Conservation (phyloP, 148 eudicot genomes). For the Persicaria maculosa region DNA sequence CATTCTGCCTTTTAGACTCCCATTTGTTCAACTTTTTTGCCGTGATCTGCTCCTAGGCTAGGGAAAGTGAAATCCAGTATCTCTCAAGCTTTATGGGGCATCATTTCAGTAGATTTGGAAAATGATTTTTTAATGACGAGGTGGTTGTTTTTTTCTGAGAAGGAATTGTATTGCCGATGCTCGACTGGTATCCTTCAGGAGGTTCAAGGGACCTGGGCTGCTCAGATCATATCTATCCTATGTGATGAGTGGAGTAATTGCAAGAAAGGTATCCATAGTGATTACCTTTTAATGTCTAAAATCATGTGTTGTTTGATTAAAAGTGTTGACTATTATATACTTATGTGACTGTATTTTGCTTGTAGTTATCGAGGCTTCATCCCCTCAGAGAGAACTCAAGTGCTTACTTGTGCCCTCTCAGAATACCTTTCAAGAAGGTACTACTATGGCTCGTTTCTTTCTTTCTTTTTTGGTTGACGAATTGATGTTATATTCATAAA, state of each 20-base stretch:
- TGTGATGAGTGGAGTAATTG: slow-evolving; percentile 94
- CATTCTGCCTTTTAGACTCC: not conserved
- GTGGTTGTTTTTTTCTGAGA: not conserved
- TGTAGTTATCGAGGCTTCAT: slow-evolving; percentile 84
- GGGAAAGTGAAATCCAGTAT: not conserved
- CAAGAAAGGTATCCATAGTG: slow-evolving; percentile 64
- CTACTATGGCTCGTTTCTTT: slow-evolving; percentile 11
- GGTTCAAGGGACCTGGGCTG: slow-evolving; percentile 76
- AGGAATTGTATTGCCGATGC: slow-evolving; percentile 3
- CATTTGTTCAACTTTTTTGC: not conserved
- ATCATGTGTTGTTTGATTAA: not conserved
- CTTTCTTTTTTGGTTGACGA: not conserved
- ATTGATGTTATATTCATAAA: not conserved
- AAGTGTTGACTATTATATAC: slow-evolving; percentile 11
- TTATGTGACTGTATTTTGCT: slow-evolving; percentile 7
- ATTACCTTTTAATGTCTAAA: not conserved
- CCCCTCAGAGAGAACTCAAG: slow-evolving; percentile 76
- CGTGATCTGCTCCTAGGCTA: not conserved
- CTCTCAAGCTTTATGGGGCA: not conserved
- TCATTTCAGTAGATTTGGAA: not conserved
- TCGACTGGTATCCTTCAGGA: slow-evolving; percentile 44
- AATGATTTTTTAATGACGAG: not conserved
- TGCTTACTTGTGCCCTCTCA: slow-evolving; percentile 42
- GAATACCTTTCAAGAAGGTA: slow-evolving; percentile 43
- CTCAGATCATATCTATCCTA: slow-evolving; percentile 56